Evolutionary conservation across 176 grass and related monocot genomes (phyloP), one percentile per base, ranked within the genome.

Genomic region (Zoysia japonica): DNA sequence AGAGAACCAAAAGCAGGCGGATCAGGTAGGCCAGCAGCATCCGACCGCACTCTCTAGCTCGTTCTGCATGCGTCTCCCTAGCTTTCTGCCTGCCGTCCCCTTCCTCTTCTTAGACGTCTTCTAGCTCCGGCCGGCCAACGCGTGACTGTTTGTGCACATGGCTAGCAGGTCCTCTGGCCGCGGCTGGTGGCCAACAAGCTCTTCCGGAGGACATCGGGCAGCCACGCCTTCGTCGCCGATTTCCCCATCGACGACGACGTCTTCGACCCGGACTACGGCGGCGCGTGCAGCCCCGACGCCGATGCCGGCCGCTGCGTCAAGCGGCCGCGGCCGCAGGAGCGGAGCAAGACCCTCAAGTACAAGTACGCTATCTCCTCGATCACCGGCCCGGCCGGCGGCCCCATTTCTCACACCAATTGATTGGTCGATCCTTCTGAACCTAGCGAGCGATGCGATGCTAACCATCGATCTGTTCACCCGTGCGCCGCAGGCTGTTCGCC

Each of bases 151-250:
- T 75, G 61, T 16, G 65, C 15, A 12, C 72, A 63, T 51, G 81
- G 6, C 54, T 63, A 35, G 2, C 48, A 99, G 96, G 90, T 95
- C 42, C 88, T 84, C 19, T 95, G 96, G 96, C 96, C 92, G 8
- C 83, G 82, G 86, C 78, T 95, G 57, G 90, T 99, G 75, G 96
- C 84, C 61, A 95, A 85, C 90, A 99, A 99, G 90, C 79, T 99
- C 64, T 88, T 99, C 76, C 61, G 81, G 8, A 83, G 81, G 55
- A 77, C 96, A 0, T 85, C 91, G 12, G 88, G 96, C 64, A 89
- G 88, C 82, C 80, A 85, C 75, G 62, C 73, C 59, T 94, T 94
- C 70, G 77, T 87, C 54, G 83, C 92, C 3, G 95, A 98, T 61
- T 87, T 98, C 47, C 84, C 95, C 4, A 39, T 59, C 41, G 80